Conservation (phyloP, 2,329 filamentous ascomycete genomes). For the Cladosporium sp. region DNA sequence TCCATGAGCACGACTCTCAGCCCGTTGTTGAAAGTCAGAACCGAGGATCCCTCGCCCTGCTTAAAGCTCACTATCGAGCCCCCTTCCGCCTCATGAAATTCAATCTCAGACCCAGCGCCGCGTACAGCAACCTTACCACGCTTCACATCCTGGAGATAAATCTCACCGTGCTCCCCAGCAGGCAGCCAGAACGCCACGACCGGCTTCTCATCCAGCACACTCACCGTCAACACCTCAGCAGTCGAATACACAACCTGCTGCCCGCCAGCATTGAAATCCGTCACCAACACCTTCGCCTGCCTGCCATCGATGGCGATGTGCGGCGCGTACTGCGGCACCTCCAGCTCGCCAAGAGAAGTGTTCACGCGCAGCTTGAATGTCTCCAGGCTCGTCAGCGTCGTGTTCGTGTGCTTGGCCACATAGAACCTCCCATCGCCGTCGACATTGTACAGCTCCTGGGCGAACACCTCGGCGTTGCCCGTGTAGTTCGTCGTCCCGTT, state of each 20-base stretch:
- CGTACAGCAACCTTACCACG: slow-evolving; percentile 38
- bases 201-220: slow-evolving; percentile 33
- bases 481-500: slow-evolving; percentile 48
- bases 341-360: slow-evolving; percentile 53
- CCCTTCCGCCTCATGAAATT: slow-evolving; percentile 38
- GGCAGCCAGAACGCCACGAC: slow-evolving; percentile 39
- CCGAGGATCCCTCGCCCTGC: slow-evolving; percentile 30
- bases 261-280: slow-evolving; percentile 54
- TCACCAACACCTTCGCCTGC: slow-evolving; percentile 59
- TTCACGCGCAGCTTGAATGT: slow-evolving; percentile 53
- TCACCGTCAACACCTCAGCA: slow-evolving; percentile 50
- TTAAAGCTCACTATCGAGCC: slow-evolving; percentile 32
- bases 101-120: slow-evolving; percentile 39
- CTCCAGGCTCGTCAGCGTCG: slow-evolving; percentile 48
- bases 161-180: slow-evolving; percentile 38
- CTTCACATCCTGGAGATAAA: slow-evolving; percentile 35
- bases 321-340: slow-evolving; percentile 49
- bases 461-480: slow-evolving; percentile 49
- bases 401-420: slow-evolving; percentile 52
- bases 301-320: slow-evolving; percentile 55
- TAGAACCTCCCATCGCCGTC: slow-evolving; percentile 57
- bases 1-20: slow-evolving; percentile 36
- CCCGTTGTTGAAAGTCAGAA: slow-evolving; percentile 35
- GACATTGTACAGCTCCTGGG: slow-evolving; percentile 55
- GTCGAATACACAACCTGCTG: slow-evolving; percentile 53